Conservation (phyloP, 1,284 basidiomycete species). For the Apiotrichum siamense region DNA sequence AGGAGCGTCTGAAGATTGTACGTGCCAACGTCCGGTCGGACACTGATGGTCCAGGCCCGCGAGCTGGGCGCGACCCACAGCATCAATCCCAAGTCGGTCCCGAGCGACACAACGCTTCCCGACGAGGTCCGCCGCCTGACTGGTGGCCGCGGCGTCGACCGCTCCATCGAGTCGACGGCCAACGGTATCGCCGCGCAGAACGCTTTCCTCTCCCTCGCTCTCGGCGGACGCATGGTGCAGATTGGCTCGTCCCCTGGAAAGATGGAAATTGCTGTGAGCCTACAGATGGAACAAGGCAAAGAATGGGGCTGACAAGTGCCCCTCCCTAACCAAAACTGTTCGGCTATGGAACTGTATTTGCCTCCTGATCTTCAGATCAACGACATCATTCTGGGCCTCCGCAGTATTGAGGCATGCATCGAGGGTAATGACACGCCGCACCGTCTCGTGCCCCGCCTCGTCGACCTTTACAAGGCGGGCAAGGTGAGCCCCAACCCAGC, state of each 20-base stretch:
- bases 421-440: not conserved
- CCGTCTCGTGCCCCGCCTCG: not conserved
- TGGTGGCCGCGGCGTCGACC: not conserved
- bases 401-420: not conserved
- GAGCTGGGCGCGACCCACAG: not conserved
- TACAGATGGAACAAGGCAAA: not conserved
- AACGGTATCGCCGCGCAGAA: not conserved
- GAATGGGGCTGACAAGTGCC: too few relatives aligned
- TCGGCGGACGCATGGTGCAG: not conserved
- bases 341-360: too few relatives aligned
- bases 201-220: not conserved
- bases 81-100: not conserved
- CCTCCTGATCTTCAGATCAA: not conserved
- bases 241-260: not conserved
- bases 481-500: not conserved
- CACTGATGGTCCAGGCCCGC: not conserved
- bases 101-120: not conserved
- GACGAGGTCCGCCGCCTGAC: not conserved
- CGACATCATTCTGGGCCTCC: not conserved
- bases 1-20: not conserved
- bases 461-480: not conserved
- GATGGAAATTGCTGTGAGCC: not conserved
- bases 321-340: too few relatives aligned
- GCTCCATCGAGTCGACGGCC: not conserved
- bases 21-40: not conserved